Percentiles rank a stretch among this genome's conserved stretches.
Evolutionary conservation across 2,329 filamentous ascomycete genomes (phyloP).

Genomic region (Chaetoscypha palmicola): DNA sequence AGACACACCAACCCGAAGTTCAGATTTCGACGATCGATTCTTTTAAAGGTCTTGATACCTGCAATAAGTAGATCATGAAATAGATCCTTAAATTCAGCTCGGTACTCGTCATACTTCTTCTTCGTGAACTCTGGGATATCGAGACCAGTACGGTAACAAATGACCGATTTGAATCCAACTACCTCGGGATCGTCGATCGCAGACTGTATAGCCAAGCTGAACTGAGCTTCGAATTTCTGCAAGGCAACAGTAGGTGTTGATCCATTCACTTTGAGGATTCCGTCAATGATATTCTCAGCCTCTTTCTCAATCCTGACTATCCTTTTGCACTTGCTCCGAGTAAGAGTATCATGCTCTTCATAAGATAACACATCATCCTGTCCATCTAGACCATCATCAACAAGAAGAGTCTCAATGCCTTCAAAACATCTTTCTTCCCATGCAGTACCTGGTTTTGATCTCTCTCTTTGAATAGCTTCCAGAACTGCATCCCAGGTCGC

Average conservation of each 20-base stretch:
- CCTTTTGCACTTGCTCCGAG: conserved; percentile 56
- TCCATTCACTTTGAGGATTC: conserved; percentile 36
- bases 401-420: conserved; percentile 65
- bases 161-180: conserved; percentile 74
- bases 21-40: conserved; percentile 55
- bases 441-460: conserved; percentile 35
- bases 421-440: conserved; percentile 59
- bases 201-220: conserved; percentile 40
- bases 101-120: conserved; percentile 20
- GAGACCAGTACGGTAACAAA: conserved; percentile 74
- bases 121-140: conserved; percentile 42
- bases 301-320: conserved; percentile 74
- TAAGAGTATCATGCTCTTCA: conserved; percentile 59
- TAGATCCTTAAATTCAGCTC: conserved; percentile 23
- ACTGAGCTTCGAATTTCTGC: conserved; percentile 15
- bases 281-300: conserved; percentile 54
- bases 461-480: conserved; percentile 23
- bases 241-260: conserved; percentile 34
- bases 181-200: conserved; percentile 60
- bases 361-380: conserved; percentile 51
- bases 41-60: conserved; percentile 35
- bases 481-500: conserved; percentile 52
- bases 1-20: conserved; percentile 65
- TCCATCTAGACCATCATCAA: conserved; percentile 68
- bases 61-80: conserved; percentile 19